phyloP scores from a whole-genome alignment of 2,329 filamentous ascomycete species.

The Calcarisporium arbuscula region DNA sequence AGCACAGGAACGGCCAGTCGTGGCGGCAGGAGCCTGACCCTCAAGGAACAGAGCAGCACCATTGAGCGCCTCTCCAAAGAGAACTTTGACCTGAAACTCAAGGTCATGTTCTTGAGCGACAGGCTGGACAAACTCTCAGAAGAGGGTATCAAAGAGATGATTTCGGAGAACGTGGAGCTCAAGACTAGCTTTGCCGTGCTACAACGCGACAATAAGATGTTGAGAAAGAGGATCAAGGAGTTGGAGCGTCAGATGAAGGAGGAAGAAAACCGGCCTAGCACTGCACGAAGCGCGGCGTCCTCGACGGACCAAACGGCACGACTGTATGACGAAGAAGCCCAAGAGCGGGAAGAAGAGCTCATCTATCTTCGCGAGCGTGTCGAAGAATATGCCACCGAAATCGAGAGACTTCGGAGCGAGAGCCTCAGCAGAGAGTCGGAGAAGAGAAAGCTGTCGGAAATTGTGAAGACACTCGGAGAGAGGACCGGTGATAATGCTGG shows the following conservation, averaged over 20 bases:
- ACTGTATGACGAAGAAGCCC: slow-evolving; percentile 52
- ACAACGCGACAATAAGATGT: slow-evolving; percentile 81
- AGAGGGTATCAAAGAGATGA: slow-evolving; percentile 96
- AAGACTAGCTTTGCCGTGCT: slow-evolving; percentile 84
- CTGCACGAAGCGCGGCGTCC: slow-evolving; percentile 48
- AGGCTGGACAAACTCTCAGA: slow-evolving; percentile 89
- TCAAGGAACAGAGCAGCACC: slow-evolving; percentile 96
- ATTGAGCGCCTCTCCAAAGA: slow-evolving; percentile 96
- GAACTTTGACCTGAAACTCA: slow-evolving; percentile 95
- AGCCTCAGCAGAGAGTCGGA: slow-evolving; percentile 74
- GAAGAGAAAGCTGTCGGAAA: slow-evolving; percentile 78
- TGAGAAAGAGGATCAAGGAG: slow-evolving; percentile 77
- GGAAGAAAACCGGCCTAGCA: slow-evolving; percentile 56
- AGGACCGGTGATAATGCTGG: slow-evolving; percentile 43
- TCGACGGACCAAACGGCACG: slow-evolving; percentile 52
- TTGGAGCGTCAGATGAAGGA: slow-evolving; percentile 73
- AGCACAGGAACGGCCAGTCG: slow-evolving; percentile 39
- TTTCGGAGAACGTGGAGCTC: slow-evolving; percentile 92
- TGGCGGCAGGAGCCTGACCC: slow-evolving; percentile 66
- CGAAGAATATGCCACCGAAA: slow-evolving; percentile 75
- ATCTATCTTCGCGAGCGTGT: slow-evolving; percentile 77
- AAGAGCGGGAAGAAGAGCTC: slow-evolving; percentile 79
- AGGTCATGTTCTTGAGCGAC: slow-evolving; percentile 95
- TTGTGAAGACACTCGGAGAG: slow-evolving; percentile 54
- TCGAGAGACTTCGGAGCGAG: slow-evolving; percentile 76